A percentile compares a stretch with the other conserved stretches of the same genome.
Conservation (phyloP, 1,284 basidiomycete genomes). For the Melampsora occidentalis region DNA sequence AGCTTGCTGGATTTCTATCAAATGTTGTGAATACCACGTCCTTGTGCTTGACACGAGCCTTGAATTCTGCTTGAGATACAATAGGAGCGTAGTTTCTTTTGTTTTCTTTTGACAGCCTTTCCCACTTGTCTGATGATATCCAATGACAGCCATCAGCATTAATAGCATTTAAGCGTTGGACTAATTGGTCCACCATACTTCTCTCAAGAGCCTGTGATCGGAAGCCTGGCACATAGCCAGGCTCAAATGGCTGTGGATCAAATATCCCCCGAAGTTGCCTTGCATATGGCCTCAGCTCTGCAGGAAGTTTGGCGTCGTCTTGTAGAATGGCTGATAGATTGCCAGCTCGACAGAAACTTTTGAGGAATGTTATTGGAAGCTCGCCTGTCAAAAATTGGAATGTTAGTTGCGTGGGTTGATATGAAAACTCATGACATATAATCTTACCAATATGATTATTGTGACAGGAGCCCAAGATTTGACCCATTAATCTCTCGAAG, state of each 20-base stretch:
- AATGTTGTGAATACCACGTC: background rate
- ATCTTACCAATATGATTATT: constrained; percentile 7
- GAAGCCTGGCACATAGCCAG: too few species aligned
- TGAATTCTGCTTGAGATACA: background rate
- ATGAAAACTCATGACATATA: background rate
- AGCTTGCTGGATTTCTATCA: background rate
- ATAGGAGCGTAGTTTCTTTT: background rate
- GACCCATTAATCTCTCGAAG: constrained; percentile 8
- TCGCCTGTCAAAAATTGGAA: background rate
- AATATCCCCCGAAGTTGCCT: too few species aligned
- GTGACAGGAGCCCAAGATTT: background rate
- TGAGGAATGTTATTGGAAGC: constrained; percentile 1
- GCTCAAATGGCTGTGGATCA: too few species aligned
- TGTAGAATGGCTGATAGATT: too few species aligned
- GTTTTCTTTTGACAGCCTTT: background rate
- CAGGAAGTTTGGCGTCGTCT: too few species aligned
- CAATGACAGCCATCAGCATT: background rate
- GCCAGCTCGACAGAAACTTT: constrained; percentile 10
- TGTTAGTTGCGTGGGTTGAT: background rate
- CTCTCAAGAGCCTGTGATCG: too few species aligned
- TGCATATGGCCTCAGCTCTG: too few species aligned
- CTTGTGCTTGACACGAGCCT: background rate
- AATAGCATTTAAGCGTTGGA: too few species aligned
- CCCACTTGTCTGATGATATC: background rate
- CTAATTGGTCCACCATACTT: too few species aligned